Evolutionary conservation across 1,139 yeast species (phyloP).

Genomic region (Candida tropicalis): DNA sequence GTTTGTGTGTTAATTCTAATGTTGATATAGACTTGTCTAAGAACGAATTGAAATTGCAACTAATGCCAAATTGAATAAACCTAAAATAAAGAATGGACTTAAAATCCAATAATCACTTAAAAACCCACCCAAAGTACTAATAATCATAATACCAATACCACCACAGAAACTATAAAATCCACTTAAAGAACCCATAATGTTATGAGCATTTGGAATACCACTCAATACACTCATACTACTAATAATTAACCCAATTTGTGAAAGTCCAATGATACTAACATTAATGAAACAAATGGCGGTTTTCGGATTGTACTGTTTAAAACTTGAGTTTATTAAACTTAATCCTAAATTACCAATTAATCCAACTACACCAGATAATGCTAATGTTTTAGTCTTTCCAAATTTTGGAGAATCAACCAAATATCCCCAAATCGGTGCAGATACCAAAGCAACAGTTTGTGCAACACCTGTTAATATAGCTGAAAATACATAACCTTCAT

Average conservation of each 20-base stretch:
- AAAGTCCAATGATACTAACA: slow-evolving; percentile 38
- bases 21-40: background rate
- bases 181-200: slow-evolving; percentile 61
- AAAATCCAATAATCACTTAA: slow-evolving; percentile 60
- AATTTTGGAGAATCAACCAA: slow-evolving; percentile 45
- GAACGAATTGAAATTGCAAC: slow-evolving; percentile 7
- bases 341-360: slow-evolving; percentile 35
- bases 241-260: slow-evolving; percentile 62
- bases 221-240: slow-evolving; percentile 48
- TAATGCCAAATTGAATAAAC: slow-evolving; percentile 36
- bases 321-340: slow-evolving; percentile 20
- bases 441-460: slow-evolving; percentile 56
- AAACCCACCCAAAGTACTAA: slow-evolving; percentile 63
- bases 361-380: slow-evolving; percentile 45
- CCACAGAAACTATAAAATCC: slow-evolving; percentile 71
- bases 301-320: slow-evolving; percentile 35
- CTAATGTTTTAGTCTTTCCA: slow-evolving; percentile 36
- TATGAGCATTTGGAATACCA: slow-evolving; percentile 26
- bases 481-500: slow-evolving; percentile 64
- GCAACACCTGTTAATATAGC: slow-evolving; percentile 71
- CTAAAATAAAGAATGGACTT: slow-evolving; percentile 61
- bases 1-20: too few relatives aligned
- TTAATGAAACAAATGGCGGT: slow-evolving; percentile 33
- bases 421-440: slow-evolving; percentile 68
- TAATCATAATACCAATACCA: slow-evolving; percentile 65